phyloP scores from a whole-genome alignment of 306 rosid genomes.

The Geum urbanum region DNA sequence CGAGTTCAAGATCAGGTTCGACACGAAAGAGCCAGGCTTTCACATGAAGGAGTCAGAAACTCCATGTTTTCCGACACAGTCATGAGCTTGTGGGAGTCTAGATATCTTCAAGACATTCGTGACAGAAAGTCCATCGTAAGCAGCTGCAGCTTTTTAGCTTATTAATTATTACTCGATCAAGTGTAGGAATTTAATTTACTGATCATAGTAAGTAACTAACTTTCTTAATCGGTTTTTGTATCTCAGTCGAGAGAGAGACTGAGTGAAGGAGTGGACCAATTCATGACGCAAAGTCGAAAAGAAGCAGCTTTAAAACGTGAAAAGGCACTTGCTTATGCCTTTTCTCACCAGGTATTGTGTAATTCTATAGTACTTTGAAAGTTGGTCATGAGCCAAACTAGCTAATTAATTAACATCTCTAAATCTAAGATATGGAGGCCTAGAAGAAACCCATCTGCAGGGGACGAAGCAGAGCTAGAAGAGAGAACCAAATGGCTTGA shows the following conservation, averaged over 20 bases:
- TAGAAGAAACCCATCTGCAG: constrained; percentile 18
- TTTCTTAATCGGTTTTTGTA: background rate
- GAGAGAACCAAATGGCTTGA: constrained; percentile 37
- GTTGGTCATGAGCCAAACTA: background rate
- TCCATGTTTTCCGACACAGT: constrained; percentile 26
- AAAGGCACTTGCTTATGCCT: constrained; percentile 38
- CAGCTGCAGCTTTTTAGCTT: constrained; percentile 1
- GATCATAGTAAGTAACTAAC: background rate
- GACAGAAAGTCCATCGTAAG: constrained; percentile 26
- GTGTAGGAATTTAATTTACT: background rate
- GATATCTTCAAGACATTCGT: constrained; percentile 20
- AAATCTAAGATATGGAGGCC: constrained; percentile 27
- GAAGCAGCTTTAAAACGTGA: constrained; percentile 34
- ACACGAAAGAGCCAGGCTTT: constrained; percentile 33
- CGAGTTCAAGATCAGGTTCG: constrained; percentile 33
- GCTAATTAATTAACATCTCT: background rate
- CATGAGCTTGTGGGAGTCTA: constrained; percentile 20
- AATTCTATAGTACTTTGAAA: background rate
- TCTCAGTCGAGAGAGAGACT: constrained; percentile 22
- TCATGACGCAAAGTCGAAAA: constrained; percentile 19
- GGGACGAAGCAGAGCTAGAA: constrained; percentile 29
- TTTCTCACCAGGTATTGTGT: constrained; percentile 31
- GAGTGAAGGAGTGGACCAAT: constrained; percentile 18
- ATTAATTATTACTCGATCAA: background rate
- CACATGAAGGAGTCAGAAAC: constrained; percentile 27